Conservation (phyloP, 352 stramenopile genomes). For the Phytophthora sp. region DNA sequence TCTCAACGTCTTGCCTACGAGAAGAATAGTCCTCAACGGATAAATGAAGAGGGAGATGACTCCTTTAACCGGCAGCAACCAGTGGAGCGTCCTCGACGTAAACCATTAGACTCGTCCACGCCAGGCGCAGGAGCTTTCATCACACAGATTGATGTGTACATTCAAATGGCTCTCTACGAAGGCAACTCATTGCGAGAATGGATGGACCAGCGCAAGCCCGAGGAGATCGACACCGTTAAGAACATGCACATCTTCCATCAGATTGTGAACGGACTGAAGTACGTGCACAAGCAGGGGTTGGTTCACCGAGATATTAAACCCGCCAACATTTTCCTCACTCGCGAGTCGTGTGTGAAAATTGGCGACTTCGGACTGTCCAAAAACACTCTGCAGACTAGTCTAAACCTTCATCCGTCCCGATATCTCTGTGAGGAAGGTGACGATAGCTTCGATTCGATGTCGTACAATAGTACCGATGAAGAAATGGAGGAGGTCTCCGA, state of each 20-base stretch:
- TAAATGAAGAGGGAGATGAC: slow-evolving; percentile 22
- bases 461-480: slow-evolving; percentile 26
- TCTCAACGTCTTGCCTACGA: slow-evolving; percentile 11
- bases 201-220: slow-evolving; percentile 59
- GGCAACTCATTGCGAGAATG: slow-evolving; percentile 87
- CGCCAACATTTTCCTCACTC: slow-evolving; percentile 82
- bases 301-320: slow-evolving; percentile 87
- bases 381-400: slow-evolving; percentile 62
- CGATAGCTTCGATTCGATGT: slow-evolving; percentile 23
- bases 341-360: slow-evolving; percentile 80
- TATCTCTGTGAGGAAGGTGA: slow-evolving; percentile 55
- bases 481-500: slow-evolving; percentile 38
- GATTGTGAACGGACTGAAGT: slow-evolving; percentile 74
- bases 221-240: slow-evolving; percentile 41
- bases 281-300: slow-evolving; percentile 76
- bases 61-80: slow-evolving; percentile 10
- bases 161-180: slow-evolving; percentile 95
- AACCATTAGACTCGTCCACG: slow-evolving; percentile 22
- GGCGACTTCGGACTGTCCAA: slow-evolving; percentile 85
- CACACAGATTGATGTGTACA: slow-evolving; percentile 88
- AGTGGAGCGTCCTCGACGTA: slow-evolving; percentile 11
- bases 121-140: slow-evolving; percentile 35
- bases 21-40: slow-evolving; percentile 17
- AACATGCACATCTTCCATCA: slow-evolving; percentile 80
- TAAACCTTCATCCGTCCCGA: slow-evolving; percentile 60